Conservation (phyloP, 2,329 filamentous ascomycete species). For the Aureobasidium melanogenum region DNA sequence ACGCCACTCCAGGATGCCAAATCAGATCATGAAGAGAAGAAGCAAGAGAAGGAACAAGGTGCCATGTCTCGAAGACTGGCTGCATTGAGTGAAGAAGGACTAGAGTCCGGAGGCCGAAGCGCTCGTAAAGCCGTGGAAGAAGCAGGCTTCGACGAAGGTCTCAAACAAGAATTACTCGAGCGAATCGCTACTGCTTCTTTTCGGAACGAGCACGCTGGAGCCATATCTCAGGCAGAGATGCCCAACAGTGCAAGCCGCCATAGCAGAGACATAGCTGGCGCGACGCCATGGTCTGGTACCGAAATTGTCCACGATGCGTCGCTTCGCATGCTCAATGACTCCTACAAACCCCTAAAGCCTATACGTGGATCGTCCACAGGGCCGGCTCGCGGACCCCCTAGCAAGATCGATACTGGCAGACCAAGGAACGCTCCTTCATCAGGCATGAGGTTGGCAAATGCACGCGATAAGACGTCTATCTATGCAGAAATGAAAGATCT, state of each 20-base stretch:
- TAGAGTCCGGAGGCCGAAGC: conserved; percentile 46
- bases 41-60: conserved; percentile 33
- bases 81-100: conserved; percentile 51
- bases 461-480: conserved; percentile 48
- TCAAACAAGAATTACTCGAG: conserved; percentile 50
- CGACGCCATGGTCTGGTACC: conserved; percentile 66
- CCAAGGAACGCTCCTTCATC: conserved; percentile 28
- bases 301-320: conserved; percentile 68
- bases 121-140: conserved; percentile 50
- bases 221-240: conserved; percentile 45
- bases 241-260: conserved; percentile 57
- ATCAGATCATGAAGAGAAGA: not conserved
- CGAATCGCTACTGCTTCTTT: conserved; percentile 50
- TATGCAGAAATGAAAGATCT: conserved; percentile 50
- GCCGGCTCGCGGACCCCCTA: conserved; percentile 29
- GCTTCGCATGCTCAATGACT: conserved; percentile 65
- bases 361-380: conserved; percentile 23
- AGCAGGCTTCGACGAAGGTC: conserved; percentile 53
- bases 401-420: conserved; percentile 37
- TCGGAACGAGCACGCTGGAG: conserved; percentile 42
- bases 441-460: conserved; percentile 46
- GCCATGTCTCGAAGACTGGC: conserved; percentile 51
- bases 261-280: conserved; percentile 58
- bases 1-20: conserved; percentile 14
- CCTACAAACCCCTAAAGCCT: conserved; percentile 47